phyloP scores from a whole-genome alignment of 495 filamentous ascomycete genomes.

The Lophium mytilinum region DNA sequence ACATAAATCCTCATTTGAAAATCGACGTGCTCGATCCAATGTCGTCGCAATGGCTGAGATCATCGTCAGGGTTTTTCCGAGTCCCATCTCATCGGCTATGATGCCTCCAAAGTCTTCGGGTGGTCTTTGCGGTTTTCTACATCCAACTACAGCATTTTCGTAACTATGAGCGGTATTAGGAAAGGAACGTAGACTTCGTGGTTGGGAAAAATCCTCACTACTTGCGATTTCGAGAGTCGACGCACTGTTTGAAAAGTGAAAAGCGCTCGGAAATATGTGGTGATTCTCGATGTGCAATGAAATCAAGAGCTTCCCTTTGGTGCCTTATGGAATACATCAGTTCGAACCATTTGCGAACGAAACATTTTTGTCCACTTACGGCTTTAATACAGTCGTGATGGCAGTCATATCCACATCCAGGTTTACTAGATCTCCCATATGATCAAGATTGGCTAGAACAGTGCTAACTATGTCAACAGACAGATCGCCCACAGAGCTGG shows the following conservation, averaged over 20 bases:
- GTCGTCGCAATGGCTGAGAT: constrained; percentile 6
- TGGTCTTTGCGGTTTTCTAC: not conserved
- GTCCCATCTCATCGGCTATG: constrained; percentile 17
- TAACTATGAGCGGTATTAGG: constrained; percentile 1
- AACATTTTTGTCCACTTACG: not conserved
- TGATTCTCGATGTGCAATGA: constrained; percentile 2
- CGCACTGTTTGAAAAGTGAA: not conserved
- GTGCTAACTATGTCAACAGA: not conserved
- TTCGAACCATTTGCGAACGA: not conserved
- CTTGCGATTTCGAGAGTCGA: constrained; percentile 1
- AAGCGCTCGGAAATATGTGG: not conserved
- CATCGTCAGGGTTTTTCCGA: constrained; percentile 13
- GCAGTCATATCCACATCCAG: not conserved
- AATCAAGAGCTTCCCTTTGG: constrained; percentile 5
- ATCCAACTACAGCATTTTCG: not conserved
- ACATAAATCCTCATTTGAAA: constrained; percentile 2
- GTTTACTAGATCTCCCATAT: not conserved
- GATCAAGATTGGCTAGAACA: not conserved
- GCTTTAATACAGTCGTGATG: not conserved
- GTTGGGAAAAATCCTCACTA: not conserved
- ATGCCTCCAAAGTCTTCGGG: constrained; percentile 9
- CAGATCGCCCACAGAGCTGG: not conserved
- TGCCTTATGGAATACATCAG: not conserved
- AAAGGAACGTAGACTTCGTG: not conserved
- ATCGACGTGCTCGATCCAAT: not conserved